Evolutionary conservation across 2,329 filamentous ascomycete species (phyloP).

Genomic region (Diplodia mutila): DNA sequence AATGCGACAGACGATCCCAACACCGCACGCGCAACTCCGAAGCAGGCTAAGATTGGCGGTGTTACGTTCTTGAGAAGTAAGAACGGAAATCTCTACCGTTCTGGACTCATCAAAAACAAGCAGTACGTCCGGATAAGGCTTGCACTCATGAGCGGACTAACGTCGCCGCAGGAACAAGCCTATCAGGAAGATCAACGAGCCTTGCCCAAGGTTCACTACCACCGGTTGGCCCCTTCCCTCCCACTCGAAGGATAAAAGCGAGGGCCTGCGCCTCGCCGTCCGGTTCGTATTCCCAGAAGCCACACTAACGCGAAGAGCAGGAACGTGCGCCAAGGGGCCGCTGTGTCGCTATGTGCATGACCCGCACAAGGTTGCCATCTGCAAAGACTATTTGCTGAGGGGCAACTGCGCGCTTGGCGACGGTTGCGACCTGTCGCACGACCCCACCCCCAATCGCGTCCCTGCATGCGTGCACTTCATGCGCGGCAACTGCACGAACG

Average conservation of each 20-base stretch:
- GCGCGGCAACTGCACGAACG: conserved; percentile 86
- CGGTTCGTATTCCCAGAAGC: conserved; percentile 26
- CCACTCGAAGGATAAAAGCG: conserved; percentile 26
- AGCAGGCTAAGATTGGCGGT: conserved; percentile 71
- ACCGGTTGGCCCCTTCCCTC: conserved; percentile 51
- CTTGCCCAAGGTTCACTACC: conserved; percentile 64
- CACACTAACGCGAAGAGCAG: conserved; percentile 53
- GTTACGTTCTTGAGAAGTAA: conserved; percentile 86
- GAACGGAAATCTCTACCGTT: conserved; percentile 81
- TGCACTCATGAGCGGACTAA: conserved; percentile 16
- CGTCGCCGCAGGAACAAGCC: conserved; percentile 28
- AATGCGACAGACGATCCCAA: conserved; percentile 59
- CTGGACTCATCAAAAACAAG: conserved; percentile 74
- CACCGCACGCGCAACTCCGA: conserved; percentile 71
- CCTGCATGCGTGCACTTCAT: conserved; percentile 89
- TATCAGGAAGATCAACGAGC: conserved; percentile 71
- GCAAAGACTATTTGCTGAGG: conserved; percentile 82
- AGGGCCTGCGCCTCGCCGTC: conserved; percentile 14
- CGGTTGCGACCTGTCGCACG: conserved; percentile 88
- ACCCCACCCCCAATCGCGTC: conserved; percentile 78
- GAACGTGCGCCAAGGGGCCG: conserved; percentile 81
- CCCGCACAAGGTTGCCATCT: conserved; percentile 82
- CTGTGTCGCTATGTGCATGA: conserved; percentile 83
- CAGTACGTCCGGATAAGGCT: conserved; percentile 60
- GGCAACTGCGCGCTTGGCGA: conserved; percentile 76